Conservation (phyloP, 139 green algal species). For the Zygnema cylindricum region DNA sequence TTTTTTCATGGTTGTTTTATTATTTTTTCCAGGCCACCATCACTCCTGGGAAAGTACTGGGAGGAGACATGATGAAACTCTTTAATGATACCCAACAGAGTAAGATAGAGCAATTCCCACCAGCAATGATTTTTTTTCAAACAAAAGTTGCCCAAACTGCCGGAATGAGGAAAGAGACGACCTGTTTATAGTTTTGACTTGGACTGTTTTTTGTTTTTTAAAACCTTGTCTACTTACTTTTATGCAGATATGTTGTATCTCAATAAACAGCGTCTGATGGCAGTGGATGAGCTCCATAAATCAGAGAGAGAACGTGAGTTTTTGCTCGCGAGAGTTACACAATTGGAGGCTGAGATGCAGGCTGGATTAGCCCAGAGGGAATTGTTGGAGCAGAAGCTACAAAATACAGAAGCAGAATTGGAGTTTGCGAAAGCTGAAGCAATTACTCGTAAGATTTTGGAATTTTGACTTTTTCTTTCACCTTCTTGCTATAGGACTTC, state of each 20-base stretch:
- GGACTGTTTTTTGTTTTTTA: too few relatives aligned
- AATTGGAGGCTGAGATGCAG: conserved; percentile 48
- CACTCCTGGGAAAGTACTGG: conserved; percentile 1
- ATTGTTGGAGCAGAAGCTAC: conserved; percentile 28
- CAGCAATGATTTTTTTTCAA: neutral
- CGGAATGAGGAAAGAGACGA: neutral
- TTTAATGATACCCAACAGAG: conserved; percentile 54
- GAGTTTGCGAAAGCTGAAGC: conserved; percentile 2
- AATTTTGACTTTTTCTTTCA: too few relatives aligned
- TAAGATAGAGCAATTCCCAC: conserved; percentile 12
- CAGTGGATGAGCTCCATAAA: conserved; percentile 46
- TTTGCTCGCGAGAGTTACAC: conserved; percentile 22
- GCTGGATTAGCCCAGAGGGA: conserved; percentile 25
- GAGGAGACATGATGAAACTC: conserved; percentile 58
- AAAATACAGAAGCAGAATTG: neutral
- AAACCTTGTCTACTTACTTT: too few relatives aligned
- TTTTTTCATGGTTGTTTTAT: too few relatives aligned
- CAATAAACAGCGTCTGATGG: conserved; percentile 46
- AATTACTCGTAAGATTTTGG: neutral
- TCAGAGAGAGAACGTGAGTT: conserved; percentile 4
- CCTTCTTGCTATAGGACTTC: too few relatives aligned
- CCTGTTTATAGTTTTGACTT: neutral
- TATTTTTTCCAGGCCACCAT: neutral
- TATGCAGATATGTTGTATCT: conserved; percentile 57
- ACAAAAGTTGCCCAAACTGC: neutral